Conservation (phyloP, 2,329 filamentous ascomycete species). For the Pseudocercospora pini-densiflorae region DNA sequence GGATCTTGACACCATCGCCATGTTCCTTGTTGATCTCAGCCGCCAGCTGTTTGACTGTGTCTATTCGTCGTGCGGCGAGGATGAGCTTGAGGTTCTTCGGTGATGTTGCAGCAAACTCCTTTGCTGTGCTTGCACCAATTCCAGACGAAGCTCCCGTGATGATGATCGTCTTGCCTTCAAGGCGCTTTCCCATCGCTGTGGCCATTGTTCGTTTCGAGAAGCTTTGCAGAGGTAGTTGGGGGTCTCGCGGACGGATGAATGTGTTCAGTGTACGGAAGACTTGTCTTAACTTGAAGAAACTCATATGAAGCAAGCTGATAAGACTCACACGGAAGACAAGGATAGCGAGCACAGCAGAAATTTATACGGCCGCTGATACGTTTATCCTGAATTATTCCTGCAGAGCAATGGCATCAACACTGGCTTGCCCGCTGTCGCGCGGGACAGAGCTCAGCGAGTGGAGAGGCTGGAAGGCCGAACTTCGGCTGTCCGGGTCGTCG, state of each 20-base stretch:
- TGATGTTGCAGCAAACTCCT: conserved; percentile 88
- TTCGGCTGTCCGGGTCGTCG: background rate
- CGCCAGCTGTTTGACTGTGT: conserved; percentile 76
- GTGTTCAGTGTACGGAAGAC: conserved; percentile 18
- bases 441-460: conserved; percentile 12
- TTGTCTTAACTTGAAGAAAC: conserved; percentile 17
- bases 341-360: conserved; percentile 7
- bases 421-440: conserved; percentile 11
- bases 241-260: conserved; percentile 2
- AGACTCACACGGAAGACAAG: conserved; percentile 9
- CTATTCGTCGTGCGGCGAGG: conserved; percentile 83
- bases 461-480: background rate
- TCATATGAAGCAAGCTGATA: conserved; percentile 18
- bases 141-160: conserved; percentile 93
- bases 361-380: conserved; percentile 19
- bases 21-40: conserved; percentile 76
- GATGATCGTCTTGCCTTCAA: conserved; percentile 89
- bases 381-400: conserved; percentile 17
- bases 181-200: conserved; percentile 76
- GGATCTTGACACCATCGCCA: conserved; percentile 77
- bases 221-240: background rate
- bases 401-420: background rate
- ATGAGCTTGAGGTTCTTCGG: conserved; percentile 81
- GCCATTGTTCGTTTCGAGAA: conserved; percentile 56
- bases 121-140: conserved; percentile 81